Percentiles rank a stretch among this genome's conserved stretches.
These are phyloP conservation scores for Globisporangium acanthophoron DNA, from an alignment of 352 stramenopile genomes.

Conservation along the genomic window DNA sequence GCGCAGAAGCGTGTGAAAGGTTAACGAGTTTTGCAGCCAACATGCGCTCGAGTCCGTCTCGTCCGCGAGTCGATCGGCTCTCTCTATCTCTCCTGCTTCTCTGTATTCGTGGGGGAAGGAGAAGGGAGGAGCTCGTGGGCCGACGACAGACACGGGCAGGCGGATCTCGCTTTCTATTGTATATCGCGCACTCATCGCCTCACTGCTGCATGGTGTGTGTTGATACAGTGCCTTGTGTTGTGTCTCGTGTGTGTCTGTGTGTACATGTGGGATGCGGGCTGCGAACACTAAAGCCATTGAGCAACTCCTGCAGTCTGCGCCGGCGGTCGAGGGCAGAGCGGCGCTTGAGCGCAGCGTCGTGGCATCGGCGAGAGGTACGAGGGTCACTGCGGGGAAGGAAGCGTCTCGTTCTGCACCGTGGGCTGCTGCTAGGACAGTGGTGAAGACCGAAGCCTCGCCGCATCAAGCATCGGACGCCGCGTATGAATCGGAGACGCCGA, in stretches of 20 bases:
- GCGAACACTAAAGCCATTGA: slow-evolving; percentile 25
- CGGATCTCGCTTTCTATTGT: slow-evolving; percentile 1
- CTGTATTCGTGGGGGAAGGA: slow-evolving; percentile 1
- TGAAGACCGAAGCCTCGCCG: neutral
- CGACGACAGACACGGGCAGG: neutral
- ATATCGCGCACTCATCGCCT: slow-evolving; percentile 2
- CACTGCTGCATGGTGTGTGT: slow-evolving; percentile 3
- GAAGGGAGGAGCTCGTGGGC: neutral
- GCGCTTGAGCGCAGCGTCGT: neutral
- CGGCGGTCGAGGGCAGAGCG: slow-evolving; percentile 14
- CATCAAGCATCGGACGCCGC: neutral
- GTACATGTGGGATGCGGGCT: neutral
- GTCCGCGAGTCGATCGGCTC: neutral
- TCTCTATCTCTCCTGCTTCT: slow-evolving; percentile 1
- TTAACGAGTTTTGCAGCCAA: slow-evolving; percentile 25
- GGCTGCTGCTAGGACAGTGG: neutral
- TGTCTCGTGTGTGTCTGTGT: slow-evolving; percentile 9
- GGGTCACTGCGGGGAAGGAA: neutral
- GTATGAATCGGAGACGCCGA: neutral
- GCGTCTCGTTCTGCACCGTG: neutral
- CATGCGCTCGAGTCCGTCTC: slow-evolving; percentile 2
- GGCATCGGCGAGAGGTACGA: neutral
- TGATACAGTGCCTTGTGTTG: slow-evolving; percentile 10
- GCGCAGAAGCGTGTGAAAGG: slow-evolving; percentile 54
- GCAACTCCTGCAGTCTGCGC: slow-evolving; percentile 45